Evolutionary conservation across 768 basidiomycete genomes (phyloP).

Genomic region (Amanita brunnescens): DNA sequence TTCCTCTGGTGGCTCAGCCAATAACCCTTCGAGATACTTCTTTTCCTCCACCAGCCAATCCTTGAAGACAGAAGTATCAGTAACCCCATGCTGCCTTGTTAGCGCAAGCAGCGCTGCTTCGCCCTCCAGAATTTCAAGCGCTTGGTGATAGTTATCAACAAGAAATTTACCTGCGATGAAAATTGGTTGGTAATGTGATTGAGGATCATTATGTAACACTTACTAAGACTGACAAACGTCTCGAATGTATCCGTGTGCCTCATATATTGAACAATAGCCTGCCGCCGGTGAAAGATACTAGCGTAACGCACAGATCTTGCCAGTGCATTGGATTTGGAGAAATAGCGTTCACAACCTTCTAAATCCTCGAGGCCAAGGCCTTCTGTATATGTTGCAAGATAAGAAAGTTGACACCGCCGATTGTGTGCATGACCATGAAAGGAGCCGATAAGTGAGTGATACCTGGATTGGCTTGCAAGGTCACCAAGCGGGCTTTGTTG

Average conservation of each 20-base stretch:
- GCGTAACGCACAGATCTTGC: slow-evolving; percentile 14
- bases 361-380: slow-evolving; percentile 14
- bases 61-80: slow-evolving; percentile 6
- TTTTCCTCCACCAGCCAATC: slow-evolving; percentile 16
- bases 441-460: slow-evolving; percentile 9
- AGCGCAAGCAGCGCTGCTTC: background rate
- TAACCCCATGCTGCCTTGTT: slow-evolving; percentile 6
- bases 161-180: slow-evolving; percentile 11
- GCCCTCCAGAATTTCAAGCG: slow-evolving; percentile 12
- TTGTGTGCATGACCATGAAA: slow-evolving; percentile 17
- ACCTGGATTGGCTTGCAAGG: slow-evolving; percentile 1
- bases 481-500: slow-evolving; percentile 12
- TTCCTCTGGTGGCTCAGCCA: slow-evolving; percentile 11
- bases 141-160: slow-evolving; percentile 19
- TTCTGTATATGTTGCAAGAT: slow-evolving; percentile 12
- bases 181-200: background rate
- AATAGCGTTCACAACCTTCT: slow-evolving; percentile 15
- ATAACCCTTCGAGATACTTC: slow-evolving; percentile 11
- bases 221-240: slow-evolving; percentile 17
- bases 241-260: slow-evolving; percentile 14
- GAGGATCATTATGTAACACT: background rate
- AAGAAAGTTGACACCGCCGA: slow-evolving; percentile 12
- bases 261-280: slow-evolving; percentile 12
- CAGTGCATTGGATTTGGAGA: slow-evolving; percentile 15
- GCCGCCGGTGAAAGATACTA: slow-evolving; percentile 15